Evolutionary conservation across 352 stramenopile genomes (phyloP), one percentile per base, ranked within the genome.

Genomic region (Globisporangium canariense): DNA sequence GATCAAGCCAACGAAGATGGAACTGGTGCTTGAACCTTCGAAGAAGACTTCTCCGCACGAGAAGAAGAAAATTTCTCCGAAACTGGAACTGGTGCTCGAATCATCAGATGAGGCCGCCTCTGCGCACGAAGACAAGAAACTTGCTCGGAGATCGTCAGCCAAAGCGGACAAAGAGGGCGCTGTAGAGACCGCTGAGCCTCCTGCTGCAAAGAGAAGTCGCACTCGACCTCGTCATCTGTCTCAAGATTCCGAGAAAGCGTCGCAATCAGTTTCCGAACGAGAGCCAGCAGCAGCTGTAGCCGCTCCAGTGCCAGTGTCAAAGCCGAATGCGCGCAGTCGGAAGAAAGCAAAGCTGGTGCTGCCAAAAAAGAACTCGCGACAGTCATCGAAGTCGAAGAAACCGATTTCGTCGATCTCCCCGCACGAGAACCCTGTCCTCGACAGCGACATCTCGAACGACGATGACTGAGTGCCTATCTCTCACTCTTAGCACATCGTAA

Each of bases 381-480:
- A 20, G 38, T 20, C 54, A 22, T 64, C 58, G 32, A 64, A 57
- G 47, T 64, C 58, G 20, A 64, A 57, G 47, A 49, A 64, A 7
- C 40, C 58, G 20, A 38, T 63, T 40, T 68, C 62, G 18, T 46
- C 46, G n/a, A 59, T 59, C 45, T 68, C 62, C 36, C 62, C 62
- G 55, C 62, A 68, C 49, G 62, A 63, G 30, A 59, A 68, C 8
- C 62, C 62, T 38, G 47, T 59, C 28, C 58, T 46, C 18, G 62
- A 68, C 55, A 68, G 55, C 47, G 54, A 57, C 28, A 41, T 66
- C 41, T 66, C 60, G n/a, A 66, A 13, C 34, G 43, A 59, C 10
- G 40, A 55, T 36, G 30, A 49, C 22, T 30, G 11, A 47, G 46
- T 22, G 1, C 38, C 32, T 28, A 1, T 6, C 7, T 11, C 9